Percentiles rank a stretch among this genome's conserved stretches.
phyloP scores from a whole-genome alignment of 2,329 filamentous ascomycete genomes.

The Beauveria sp. region DNA sequence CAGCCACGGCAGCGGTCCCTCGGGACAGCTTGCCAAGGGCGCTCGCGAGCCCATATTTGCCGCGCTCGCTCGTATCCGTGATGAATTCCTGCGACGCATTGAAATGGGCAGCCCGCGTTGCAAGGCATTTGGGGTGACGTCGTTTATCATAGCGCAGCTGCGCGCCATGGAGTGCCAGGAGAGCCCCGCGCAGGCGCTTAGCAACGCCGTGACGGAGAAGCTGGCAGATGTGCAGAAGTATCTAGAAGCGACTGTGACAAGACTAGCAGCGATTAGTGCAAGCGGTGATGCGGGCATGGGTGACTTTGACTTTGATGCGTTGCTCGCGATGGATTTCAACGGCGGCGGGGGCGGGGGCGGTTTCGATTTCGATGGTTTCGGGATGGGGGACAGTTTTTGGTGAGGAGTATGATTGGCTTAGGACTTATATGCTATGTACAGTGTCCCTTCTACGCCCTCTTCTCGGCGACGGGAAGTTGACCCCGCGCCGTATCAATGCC shows the following conservation, averaged over 20 bases:
- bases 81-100: neutral
- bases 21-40: neutral
- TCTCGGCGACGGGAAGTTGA: slow-evolving; percentile 14
- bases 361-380: neutral
- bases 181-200: neutral
- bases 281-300: neutral
- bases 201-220: neutral
- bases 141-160: neutral
- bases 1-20: neutral
- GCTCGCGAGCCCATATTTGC: neutral
- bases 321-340: slow-evolving; percentile 1
- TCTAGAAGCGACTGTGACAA: neutral
- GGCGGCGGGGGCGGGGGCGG: neutral
- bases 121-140: slow-evolving; percentile 4
- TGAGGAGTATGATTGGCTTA: neutral
- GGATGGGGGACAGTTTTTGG: neutral
- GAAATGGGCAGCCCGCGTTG: neutral
- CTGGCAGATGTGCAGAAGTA: neutral
- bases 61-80: neutral
- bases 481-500: slow-evolving; percentile 14
- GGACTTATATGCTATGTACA: neutral
- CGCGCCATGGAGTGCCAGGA: neutral
- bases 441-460: neutral
- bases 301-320: slow-evolving; percentile 1
- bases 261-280: neutral